Evolutionary conservation across 1,284 basidiomycete species (phyloP), one percentile per base, ranked within the genome.

Genomic region (Agroathelia rolfsii): DNA sequence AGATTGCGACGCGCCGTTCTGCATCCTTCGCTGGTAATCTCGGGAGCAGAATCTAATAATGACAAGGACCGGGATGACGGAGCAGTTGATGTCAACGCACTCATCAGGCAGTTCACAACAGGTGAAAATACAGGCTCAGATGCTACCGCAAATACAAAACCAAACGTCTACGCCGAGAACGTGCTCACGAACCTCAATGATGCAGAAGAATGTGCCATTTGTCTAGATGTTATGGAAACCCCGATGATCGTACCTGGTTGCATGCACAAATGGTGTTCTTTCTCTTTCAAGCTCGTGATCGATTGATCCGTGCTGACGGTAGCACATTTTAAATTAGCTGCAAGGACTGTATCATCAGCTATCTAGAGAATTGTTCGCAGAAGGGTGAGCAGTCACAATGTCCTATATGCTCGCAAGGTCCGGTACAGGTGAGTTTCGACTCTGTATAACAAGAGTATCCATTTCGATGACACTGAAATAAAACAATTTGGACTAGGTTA

Each of bases 1-100:
- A 88, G 85, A 42, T 55, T 93, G 30, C 81, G 88, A 22, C 83
- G 87, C 33, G 88, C 87, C 7, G 87, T 90, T 2, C 66, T 92
- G 18, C 88, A 92, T 49, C 85, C 88, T 0, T 69, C 72, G 41
- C 70, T 93, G 4, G 85, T 90, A 7, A 56, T 76, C 1, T 64
- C 67, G 13, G 53, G 55, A 6, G 60, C 69, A 13, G 66, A 72
- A 24, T 55, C 63, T 22, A 55, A 59, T 6, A n/a, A n/a, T n/a
- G n/a, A n/a, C n/a, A n/a, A n/a, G n/a, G n/a, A n/a, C n/a, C n/a
- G n/a, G n/a, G n/a, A n/a, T n/a, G 64, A 64, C 32, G 68, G 64
- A 4, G 50, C 50, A 15, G 52, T 78, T n/a, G 65, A 73, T 38
- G 59, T 84, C 15, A 69, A 79, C 27, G 62, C 73, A 17, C 56